phyloP scores from a whole-genome alignment of 495 filamentous ascomycete genomes.

The Hypoxylon lienhwacheense region DNA sequence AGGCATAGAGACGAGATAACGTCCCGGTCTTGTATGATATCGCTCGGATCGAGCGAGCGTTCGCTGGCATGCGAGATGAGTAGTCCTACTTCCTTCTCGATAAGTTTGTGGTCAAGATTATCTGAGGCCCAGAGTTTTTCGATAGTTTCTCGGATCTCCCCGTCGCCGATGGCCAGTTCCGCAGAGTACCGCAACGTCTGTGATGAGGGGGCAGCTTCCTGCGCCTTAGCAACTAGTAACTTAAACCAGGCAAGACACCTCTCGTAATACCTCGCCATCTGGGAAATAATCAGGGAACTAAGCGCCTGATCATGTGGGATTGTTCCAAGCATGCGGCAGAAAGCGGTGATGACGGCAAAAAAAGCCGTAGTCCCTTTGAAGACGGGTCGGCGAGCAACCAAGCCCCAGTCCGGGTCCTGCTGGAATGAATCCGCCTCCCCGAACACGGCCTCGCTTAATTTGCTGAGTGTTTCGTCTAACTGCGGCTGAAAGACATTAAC shows the following conservation, averaged over 20 bases:
- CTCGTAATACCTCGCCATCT: slow-evolving; percentile 88
- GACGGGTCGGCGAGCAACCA: slow-evolving; percentile 76
- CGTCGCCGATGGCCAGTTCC: slow-evolving; percentile 62
- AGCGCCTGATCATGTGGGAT: slow-evolving; percentile 98
- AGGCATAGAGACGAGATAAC: slow-evolving; percentile 80
- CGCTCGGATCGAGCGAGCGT: slow-evolving; percentile 65
- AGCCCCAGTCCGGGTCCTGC: slow-evolving; percentile 78
- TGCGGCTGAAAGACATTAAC: slow-evolving; percentile 98
- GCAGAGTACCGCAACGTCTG: slow-evolving; percentile 70
- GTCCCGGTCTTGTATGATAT: slow-evolving; percentile 88
- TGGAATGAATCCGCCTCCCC: slow-evolving; percentile 86
- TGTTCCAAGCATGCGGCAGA: slow-evolving; percentile 91
- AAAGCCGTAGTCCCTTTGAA: slow-evolving; percentile 93
- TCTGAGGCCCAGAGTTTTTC: slow-evolving; percentile 63
- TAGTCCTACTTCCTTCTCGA: slow-evolving; percentile 67
- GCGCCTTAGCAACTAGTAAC: slow-evolving; percentile 61
- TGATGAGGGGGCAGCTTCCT: slow-evolving; percentile 44
- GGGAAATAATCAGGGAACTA: slow-evolving; percentile 81
- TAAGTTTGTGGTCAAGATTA: slow-evolving; percentile 44
- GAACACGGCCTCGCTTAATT: slow-evolving; percentile 79
- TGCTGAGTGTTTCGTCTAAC: slow-evolving; percentile 89
- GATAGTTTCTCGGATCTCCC: slow-evolving; percentile 67
- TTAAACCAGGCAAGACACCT: slow-evolving; percentile 91
- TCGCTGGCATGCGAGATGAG: slow-evolving; percentile 67
- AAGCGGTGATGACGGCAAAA: slow-evolving; percentile 80